Percentiles rank a stretch among this genome's conserved stretches.
Conservation (phyloP, 768 basidiomycete species). For the Termitomyces sp. region DNA sequence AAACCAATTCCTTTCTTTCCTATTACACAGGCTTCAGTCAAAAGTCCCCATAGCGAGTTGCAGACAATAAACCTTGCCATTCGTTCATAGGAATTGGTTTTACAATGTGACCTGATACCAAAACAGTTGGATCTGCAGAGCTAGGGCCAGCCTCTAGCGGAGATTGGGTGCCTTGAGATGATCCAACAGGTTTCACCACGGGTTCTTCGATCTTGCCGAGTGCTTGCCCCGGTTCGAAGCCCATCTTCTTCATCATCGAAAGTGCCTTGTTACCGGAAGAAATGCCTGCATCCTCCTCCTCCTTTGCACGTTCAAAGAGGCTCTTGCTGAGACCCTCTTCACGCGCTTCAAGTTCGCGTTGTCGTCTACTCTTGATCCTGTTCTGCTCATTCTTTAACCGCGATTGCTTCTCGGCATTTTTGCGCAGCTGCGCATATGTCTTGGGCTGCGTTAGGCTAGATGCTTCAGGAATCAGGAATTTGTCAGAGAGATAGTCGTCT, state of each 20-base stretch:
- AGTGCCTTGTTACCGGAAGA: conserved; percentile 68
- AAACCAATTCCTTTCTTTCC: conserved; percentile 78
- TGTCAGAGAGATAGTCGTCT: conserved; percentile 80
- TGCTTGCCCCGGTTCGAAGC: conserved; percentile 80
- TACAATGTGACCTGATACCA: conserved; percentile 32
- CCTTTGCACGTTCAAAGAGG: conserved; percentile 72
- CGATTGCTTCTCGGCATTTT: conserved; percentile 53
- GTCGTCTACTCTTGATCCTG: conserved; percentile 54
- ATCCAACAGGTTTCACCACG: not conserved
- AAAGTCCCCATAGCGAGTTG: not conserved
- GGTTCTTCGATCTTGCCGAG: conserved; percentile 45
- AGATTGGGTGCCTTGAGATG: not conserved
- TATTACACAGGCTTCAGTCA: conserved; percentile 20
- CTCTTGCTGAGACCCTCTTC: conserved; percentile 77
- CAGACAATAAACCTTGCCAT: conserved; percentile 64
- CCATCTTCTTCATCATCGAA: conserved; percentile 93
- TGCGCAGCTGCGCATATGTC: conserved; percentile 69
- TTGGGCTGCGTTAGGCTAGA: conserved; percentile 35
- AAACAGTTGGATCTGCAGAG: not conserved
- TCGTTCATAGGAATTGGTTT: conserved; percentile 75
- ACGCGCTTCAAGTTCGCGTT: conserved; percentile 69
- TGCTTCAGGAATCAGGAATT: conserved; percentile 54
- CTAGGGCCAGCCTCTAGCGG: not conserved
- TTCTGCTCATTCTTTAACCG: conserved; percentile 66
- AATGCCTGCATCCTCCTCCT: conserved; percentile 50